phyloP scores from a whole-genome alignment of 805 yeast species.

The Metschnikowia peoriensis region DNA sequence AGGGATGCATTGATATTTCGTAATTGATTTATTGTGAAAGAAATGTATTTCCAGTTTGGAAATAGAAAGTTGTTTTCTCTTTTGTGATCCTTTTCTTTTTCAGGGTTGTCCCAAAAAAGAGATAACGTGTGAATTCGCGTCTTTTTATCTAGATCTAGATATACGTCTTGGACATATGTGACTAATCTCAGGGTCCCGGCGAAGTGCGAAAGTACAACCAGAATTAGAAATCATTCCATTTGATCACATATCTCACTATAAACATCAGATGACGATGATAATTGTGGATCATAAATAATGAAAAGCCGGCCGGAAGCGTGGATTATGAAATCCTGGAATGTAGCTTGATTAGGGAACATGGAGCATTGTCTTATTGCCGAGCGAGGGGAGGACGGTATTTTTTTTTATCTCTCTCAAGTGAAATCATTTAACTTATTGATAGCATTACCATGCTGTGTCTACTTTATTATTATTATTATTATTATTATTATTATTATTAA shows the following conservation, averaged over 20 bases:
- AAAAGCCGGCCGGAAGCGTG: too few species aligned
- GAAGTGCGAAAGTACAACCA: neutral
- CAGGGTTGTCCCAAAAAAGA: neutral
- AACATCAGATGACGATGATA: too few species aligned
- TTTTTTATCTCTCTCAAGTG: neutral
- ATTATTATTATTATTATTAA: neutral
- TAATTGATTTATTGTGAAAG: too few species aligned
- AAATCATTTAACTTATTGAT: neutral
- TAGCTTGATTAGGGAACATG: too few species aligned
- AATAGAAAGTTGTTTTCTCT: too few species aligned
- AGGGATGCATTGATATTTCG: neutral
- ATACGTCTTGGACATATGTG: neutral
- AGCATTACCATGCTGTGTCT: too few species aligned
- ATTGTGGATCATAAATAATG: too few species aligned
- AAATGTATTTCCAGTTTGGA: too few species aligned
- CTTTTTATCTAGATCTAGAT: too few species aligned
- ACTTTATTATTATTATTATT: neutral
- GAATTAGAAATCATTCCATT: too few species aligned
- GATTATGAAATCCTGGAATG: too few species aligned
- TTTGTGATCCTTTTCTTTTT: neutral
- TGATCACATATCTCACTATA: too few species aligned
- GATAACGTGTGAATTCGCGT: neutral
- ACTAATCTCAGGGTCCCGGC: neutral
- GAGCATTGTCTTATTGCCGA: neutral
- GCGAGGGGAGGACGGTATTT: neutral